Evolutionary conservation across 495 filamentous ascomycete species (phyloP).

Genomic region (Neohortaea acidophila): DNA sequence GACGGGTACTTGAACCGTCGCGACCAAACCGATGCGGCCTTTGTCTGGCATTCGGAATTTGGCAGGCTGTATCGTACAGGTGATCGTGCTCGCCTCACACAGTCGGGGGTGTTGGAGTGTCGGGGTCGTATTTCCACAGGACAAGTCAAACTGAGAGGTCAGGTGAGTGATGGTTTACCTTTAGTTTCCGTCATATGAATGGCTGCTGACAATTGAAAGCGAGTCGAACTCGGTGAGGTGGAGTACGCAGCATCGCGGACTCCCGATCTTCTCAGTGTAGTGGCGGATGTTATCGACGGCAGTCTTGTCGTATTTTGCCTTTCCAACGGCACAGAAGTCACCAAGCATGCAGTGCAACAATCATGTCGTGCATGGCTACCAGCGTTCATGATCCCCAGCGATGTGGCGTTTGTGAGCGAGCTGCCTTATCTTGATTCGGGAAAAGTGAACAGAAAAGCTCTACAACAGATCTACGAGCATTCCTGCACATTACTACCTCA

Average conservation of each 20-base stretch:
- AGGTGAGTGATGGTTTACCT: conserved; percentile 22
- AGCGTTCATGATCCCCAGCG: conserved; percentile 58
- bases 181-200: background rate
- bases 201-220: conserved; percentile 7
- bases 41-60: conserved; percentile 40
- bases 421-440: conserved; percentile 64
- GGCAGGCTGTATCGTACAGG: conserved; percentile 66
- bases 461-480: conserved; percentile 30
- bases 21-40: conserved; percentile 57
- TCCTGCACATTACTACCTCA: no score
- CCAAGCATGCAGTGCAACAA: conserved; percentile 32
- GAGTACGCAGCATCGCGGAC: conserved; percentile 50
- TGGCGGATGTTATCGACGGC: conserved; percentile 44
- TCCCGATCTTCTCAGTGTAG: conserved; percentile 36
- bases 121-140: conserved; percentile 63
- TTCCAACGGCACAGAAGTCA: conserved; percentile 20
- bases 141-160: conserved; percentile 71
- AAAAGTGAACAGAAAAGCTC: conserved; percentile 52
- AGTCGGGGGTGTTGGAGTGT: conserved; percentile 60
- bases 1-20: conserved; percentile 68
- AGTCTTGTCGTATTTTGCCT: conserved; percentile 56
- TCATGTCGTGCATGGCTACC: conserved; percentile 59
- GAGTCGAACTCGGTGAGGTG: conserved; percentile 71
- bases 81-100: conserved; percentile 56
- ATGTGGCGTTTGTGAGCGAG: conserved; percentile 42